Evolutionary conservation across 352 stramenopile species (phyloP), one percentile per base, ranked within the genome.

Genomic region (Pythium vanterpoolii): DNA sequence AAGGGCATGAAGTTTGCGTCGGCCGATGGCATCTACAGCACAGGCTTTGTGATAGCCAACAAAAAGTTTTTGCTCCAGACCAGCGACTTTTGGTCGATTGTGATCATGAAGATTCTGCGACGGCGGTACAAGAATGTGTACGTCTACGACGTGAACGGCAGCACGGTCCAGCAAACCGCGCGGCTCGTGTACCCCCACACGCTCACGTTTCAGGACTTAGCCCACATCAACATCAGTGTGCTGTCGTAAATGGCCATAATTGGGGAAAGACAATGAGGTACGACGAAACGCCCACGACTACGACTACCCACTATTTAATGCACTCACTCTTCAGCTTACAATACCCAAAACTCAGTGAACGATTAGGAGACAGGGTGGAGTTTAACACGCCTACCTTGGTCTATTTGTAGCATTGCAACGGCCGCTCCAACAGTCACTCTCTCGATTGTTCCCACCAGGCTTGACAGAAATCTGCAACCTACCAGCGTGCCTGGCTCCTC

Each of bases 11-110:
- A 73, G 56, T 70, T 63, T 40, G 66, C 66, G 2, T 64, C 61
- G 0, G 54, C 66, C n/a, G 66, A 73, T 18, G 64, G 64, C 18
- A 64, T 71, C 34, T 72, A 68, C 55, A 68, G 57, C 57, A 64
- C 54, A 34, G 68, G 71, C n/a, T 76, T 73, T 31, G 56, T 79
- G 18, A 69, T 76, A 21, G 68, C 64, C 16, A 69, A 74, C 60
- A 24, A 53, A 47, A 68, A 69, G 46, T 79, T 69, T 44, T 46
- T 79, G 4, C 42, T 79, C 13, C 39, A 57, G 13, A 64, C 60
- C 16, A 50, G 50, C 47, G 68, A 73, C 26, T 65, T 53, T 40
- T 64, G 60, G 45, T 33, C 45, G 18, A 67, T 73, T 26, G 26
- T 72, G 1, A 1, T 69, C 39, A 79, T 72, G 48, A 77, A 68